A percentile compares a stretch with the other conserved stretches of the same genome.
Conservation (phyloP, 352 stramenopile genomes). For the Vaucheria bursata region DNA sequence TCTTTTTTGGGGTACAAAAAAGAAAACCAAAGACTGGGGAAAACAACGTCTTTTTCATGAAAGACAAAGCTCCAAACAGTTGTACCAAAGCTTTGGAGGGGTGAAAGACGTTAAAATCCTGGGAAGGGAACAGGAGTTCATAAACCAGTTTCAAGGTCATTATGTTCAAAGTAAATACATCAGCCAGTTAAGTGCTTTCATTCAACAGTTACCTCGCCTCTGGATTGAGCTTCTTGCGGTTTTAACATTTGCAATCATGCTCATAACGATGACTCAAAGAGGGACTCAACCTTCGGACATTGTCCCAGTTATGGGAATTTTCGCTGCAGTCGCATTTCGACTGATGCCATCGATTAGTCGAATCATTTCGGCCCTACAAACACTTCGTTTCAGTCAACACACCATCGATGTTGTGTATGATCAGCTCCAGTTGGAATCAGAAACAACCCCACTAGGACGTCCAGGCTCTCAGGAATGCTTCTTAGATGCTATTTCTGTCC, state of each 20-base stretch:
- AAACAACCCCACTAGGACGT: background rate
- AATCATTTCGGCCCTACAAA: background rate
- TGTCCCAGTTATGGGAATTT: background rate
- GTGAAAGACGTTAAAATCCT: background rate
- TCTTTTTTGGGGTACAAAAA: background rate
- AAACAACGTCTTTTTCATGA: background rate
- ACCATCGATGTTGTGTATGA: background rate
- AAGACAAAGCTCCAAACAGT: background rate
- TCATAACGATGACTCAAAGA: too few species aligned
- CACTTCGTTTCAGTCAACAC: background rate
- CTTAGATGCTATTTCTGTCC: background rate
- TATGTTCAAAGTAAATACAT: too few species aligned
- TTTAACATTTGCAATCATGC: background rate
- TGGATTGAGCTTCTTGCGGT: background rate
- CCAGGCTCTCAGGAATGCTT: background rate
- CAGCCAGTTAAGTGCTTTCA: too few species aligned
- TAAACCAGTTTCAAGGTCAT: background rate
- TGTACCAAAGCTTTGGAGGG: background rate
- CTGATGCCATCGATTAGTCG: background rate
- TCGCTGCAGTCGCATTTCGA: background rate
- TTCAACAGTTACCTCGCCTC: background rate
- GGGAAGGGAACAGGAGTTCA: background rate
- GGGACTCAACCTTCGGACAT: background rate
- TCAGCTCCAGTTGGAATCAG: background rate
- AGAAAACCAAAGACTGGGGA: background rate